Base-by-base conservation (phyloP, 148 eudicot species). In the Polygonum aviculare region DNA sequence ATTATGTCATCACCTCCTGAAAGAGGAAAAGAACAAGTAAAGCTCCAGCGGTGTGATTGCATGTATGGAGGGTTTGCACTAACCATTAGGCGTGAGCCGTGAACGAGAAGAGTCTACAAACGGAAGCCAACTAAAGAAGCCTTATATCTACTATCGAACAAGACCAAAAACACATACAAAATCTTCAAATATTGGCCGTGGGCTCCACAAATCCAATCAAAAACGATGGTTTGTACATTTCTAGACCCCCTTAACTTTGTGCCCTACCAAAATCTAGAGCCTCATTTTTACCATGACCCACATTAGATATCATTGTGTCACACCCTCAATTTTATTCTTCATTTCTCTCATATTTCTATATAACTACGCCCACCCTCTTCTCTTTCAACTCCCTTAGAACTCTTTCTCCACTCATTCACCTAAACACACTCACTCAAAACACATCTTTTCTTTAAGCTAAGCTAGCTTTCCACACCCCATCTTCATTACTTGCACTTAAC, bases 181-280 rank as follows among this genome's bases (percentile, higher is more conserved):
- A 60, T 60, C 69, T 60, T 60, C 38, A 60, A 60, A 60, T 60
- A 60, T 31, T 60, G 60, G 8, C 10, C 60, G 11, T 22, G 16
- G 69, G 69, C 0, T 12, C 69, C 69, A 60, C 69, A 60, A 60
- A 60, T 60, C 69, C 69, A 60, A 60, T 60, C 38, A 60, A 60
- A 60, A 60, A 60, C 69, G 69, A 60, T 60, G 69, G 26, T 60
- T 60, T 60, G 69, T 60, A 60, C 69, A 60, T 60, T 9, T 60
- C 16, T 31, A 22, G 9, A 3, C 3, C 69, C 69, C 47, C 31
- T 26, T 26, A 26, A 26, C 31, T 60, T 60, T 60, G 69, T 11
- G 12, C 16, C 69, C 69, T 21, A 60, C 38, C 9, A 60, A 60
- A 60, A 60, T 60, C 69, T 60, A 60, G 12, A 35, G 38, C 8